Base-by-base conservation (phyloP, 2,329 filamentous ascomycete species). In the Neoarthrinium moseri region DNA sequence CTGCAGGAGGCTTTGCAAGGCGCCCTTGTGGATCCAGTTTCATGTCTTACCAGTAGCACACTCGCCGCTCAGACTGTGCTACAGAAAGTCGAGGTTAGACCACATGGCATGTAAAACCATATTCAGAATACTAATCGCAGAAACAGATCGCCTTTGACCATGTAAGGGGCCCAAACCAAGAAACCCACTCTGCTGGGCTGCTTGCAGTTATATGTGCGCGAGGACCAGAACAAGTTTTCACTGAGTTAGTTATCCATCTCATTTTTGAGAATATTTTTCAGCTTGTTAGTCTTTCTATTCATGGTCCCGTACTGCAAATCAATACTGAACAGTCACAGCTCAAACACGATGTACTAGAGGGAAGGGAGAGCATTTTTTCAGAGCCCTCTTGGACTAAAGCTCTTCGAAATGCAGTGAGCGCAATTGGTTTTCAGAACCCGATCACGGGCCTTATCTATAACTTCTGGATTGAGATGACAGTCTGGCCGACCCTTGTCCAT, bases 151-250 rank as follows among this genome's bases (percentile, higher is more conserved):
- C 55, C 2, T 62, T 57, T 27, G 57, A 60, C 27, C 60, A 59
- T 40, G 43, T 43, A 20, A 51, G 56, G 18, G 57, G 58, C 21
- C 53, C 55, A 4, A 59, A 62, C 30, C 53, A 56, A 39, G 58
- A 61, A 35, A 57, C 51, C 15, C 59, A 62, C 32, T 56, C 57
- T 15, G 55, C 56, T 6, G 59, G 59, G 1, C 41, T 62, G 12
- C 58, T 53, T 7, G 58, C 57, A 12, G 56, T 61, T 8, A 55
- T 59, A 7, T 55, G 51, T 22, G 51, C 48, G 38, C 49, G 51
- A 13, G 58, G 58, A 4, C 55, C 50, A 3, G 46, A 45, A 36
- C 56, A 55, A 40, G 50, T 34, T 2, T 60, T 59, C 34, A 47
- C 52, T 13, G 56, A 53, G 17, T 46, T 62, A n/a, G 49, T 45